Conservation (phyloP, 2,329 filamentous ascomycete genomes). For the Aphanocladium album region DNA sequence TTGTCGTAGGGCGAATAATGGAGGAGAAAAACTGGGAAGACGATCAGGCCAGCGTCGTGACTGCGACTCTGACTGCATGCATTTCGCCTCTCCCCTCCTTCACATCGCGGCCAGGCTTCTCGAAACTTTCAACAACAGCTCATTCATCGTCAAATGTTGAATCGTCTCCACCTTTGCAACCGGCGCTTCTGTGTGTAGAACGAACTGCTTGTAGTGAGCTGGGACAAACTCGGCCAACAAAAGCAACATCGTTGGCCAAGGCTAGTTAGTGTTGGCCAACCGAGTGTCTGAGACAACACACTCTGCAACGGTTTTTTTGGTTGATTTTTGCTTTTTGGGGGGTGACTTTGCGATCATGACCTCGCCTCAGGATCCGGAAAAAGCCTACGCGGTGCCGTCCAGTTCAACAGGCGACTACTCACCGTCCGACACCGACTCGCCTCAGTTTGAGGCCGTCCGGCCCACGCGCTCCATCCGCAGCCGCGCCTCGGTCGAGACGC, state of each 20-base stretch:
- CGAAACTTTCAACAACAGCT: neutral
- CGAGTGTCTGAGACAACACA: neutral
- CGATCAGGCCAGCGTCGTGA: neutral
- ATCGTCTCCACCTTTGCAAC: neutral
- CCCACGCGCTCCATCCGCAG: neutral
- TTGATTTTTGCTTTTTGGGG: neutral
- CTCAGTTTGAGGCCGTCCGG: slow-evolving; percentile 1
- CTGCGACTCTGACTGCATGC: neutral
- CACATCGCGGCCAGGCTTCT: neutral
- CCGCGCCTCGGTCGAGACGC: slow-evolving; percentile 11
- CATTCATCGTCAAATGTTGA: neutral
- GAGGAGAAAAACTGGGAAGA: neutral
- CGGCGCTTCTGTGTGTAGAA: neutral
- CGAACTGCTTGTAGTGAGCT: neutral
- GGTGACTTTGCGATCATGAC: neutral
- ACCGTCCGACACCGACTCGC: neutral
- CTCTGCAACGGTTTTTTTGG: neutral
- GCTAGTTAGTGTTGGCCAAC: neutral
- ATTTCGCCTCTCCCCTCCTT: neutral
- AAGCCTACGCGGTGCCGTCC: neutral
- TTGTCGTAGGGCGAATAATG: neutral
- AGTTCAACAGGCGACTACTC: neutral
- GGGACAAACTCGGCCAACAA: neutral
- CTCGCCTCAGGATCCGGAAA: slow-evolving; percentile 7
- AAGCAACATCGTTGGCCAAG: neutral